Percentiles rank a stretch among this genome's conserved stretches.
These are phyloP conservation scores for Boletus rubropictus DNA, from an alignment of 768 basidiomycete genomes.

Conservation along the genomic window DNA sequence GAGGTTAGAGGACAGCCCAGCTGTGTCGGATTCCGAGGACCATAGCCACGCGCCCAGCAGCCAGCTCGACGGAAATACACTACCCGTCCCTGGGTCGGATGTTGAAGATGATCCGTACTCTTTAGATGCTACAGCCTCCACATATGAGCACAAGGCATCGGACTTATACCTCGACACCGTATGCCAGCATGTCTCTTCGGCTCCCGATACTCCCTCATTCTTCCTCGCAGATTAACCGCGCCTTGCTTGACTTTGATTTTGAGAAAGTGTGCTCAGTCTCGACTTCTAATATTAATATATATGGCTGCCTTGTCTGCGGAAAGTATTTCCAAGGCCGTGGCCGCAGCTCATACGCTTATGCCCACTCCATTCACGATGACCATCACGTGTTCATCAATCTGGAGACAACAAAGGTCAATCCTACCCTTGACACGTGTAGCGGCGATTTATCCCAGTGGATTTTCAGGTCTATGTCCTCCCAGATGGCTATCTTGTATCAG, in stretches of 20 bases:
- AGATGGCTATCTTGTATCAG: constrained; percentile 93
- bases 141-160: constrained; percentile 44
- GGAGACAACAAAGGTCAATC: constrained; percentile 73
- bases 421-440: constrained; percentile 14
- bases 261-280: constrained; percentile 98
- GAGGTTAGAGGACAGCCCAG: constrained; percentile 17
- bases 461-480: constrained; percentile 91
- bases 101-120: constrained; percentile 27
- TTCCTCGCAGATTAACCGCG: constrained; percentile 73
- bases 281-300: constrained; percentile 93
- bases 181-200: constrained; percentile 30
- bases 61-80: constrained; percentile 29
- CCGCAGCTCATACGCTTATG: constrained; percentile 88
- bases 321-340: constrained; percentile 99
- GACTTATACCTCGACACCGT: constrained; percentile 96
- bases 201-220: constrained; percentile 17
- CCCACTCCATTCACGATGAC: constrained; percentile 95
- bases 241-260: constrained; percentile 93
- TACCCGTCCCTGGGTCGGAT: constrained; percentile 13
- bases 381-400: constrained; percentile 98
- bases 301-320: constrained; percentile 95
- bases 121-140: constrained; percentile 20
- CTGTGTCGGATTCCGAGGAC: constrained; percentile 17
- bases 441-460: constrained; percentile 13
- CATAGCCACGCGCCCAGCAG: constrained; percentile 22